Evolutionary conservation across 2,329 filamentous ascomycete genomes (phyloP).

Genomic region (Sclerotinia nivalis): DNA sequence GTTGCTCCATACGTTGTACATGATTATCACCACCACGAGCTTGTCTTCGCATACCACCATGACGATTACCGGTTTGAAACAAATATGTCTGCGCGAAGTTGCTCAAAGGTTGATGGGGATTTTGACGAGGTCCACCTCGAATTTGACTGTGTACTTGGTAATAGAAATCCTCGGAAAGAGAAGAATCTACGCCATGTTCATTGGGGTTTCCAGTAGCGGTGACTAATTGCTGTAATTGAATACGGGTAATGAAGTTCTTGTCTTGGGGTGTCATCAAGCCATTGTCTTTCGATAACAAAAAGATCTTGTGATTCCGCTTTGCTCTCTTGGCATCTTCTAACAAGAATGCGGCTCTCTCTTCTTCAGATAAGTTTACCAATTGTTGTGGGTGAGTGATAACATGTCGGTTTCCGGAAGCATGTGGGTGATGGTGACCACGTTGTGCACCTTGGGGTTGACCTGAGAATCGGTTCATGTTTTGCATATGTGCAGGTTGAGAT

Average conservation of each 20-base stretch:
- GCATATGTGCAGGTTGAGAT: slow-evolving; percentile 68
- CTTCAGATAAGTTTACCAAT: slow-evolving; percentile 74
- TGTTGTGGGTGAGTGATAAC: slow-evolving; percentile 71
- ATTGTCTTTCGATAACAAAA: slow-evolving; percentile 88
- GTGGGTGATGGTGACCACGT: slow-evolving; percentile 42
- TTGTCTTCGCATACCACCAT: slow-evolving; percentile 72
- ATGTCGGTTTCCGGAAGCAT: slow-evolving; percentile 45
- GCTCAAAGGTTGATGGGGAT: slow-evolving; percentile 88
- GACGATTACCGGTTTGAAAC: slow-evolving; percentile 87
- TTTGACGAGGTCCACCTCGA: slow-evolving; percentile 82
- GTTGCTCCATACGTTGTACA: slow-evolving; percentile 98
- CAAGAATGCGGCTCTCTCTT: slow-evolving; percentile 80
- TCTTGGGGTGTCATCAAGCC: slow-evolving; percentile 98
- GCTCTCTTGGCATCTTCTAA: slow-evolving; percentile 92
- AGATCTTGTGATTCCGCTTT: slow-evolving; percentile 98
- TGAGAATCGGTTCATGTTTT: slow-evolving; percentile 70
- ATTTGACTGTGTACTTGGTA: slow-evolving; percentile 98
- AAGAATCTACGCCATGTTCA: slow-evolving; percentile 76
- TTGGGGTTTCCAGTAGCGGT: slow-evolving; percentile 85
- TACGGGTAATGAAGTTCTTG: slow-evolving; percentile 98
- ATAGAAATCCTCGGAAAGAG: slow-evolving; percentile 92
- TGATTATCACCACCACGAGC: slow-evolving; percentile 90
- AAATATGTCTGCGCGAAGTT: slow-evolving; percentile 98
- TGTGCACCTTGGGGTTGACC: slow-evolving; percentile 48
- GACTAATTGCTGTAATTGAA: slow-evolving; percentile 94